phyloP scores from a whole-genome alignment of 768 basidiomycete species.

The Tephrocybe rancida region DNA sequence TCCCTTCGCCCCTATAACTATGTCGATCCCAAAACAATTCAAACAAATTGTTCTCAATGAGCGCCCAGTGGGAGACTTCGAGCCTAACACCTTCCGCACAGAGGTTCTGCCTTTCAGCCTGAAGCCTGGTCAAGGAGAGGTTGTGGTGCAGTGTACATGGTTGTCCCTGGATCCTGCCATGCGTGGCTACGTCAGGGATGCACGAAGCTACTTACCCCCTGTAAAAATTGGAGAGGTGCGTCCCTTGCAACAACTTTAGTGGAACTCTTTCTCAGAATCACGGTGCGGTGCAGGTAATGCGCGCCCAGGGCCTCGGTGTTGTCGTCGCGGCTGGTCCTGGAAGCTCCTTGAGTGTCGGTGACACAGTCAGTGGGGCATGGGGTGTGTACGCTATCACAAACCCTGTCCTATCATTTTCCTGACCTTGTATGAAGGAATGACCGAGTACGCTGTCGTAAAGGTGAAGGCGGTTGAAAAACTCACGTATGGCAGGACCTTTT shows the following conservation, averaged over 20 bases:
- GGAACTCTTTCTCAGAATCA: no score
- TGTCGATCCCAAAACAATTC: conserved; percentile 34
- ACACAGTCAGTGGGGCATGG: conserved; percentile 61
- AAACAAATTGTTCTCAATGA: conserved; percentile 76
- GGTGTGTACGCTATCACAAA: conserved; percentile 44
- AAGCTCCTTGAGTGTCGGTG: conserved; percentile 63
- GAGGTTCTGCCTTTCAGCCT: conserved; percentile 57
- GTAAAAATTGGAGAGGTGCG: conserved; percentile 66
- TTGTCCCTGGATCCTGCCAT: conserved; percentile 87
- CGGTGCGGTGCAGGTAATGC: conserved; percentile 69
- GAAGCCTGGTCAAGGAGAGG: conserved; percentile 52
- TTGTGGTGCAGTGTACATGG: conserved; percentile 79
- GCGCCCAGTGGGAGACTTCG: conserved; percentile 69
- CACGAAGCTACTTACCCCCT: conserved; percentile 71
- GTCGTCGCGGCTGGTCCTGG: conserved; percentile 61
- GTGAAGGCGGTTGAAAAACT: conserved; percentile 55
- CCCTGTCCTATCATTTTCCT: neutral
- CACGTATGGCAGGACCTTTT: conserved; percentile 42
- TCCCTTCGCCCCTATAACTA: neutral
- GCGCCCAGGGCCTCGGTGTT: conserved; percentile 65
- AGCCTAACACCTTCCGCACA: conserved; percentile 71
- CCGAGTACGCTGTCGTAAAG: conserved; percentile 67
- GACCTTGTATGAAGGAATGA: conserved; percentile 58
- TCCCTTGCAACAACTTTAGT: neutral
- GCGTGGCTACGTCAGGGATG: conserved; percentile 80